phyloP scores from a whole-genome alignment of 495 filamentous ascomycete species.

The Hypoxylon perforatum region DNA sequence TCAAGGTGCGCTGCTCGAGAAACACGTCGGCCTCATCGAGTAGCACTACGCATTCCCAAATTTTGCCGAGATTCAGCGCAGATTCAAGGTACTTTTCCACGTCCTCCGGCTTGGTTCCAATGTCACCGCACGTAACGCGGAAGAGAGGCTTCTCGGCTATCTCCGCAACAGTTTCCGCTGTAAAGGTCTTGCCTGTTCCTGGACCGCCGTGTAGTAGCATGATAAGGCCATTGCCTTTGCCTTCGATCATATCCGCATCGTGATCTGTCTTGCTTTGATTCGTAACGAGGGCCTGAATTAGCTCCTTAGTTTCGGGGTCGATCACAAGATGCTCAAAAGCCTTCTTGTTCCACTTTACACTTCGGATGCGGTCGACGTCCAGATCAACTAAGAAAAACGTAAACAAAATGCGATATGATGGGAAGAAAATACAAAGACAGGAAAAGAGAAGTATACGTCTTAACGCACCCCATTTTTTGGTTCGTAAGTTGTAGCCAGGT shows the following conservation, averaged over 20 bases:
- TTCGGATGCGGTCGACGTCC: slow-evolving; percentile 26
- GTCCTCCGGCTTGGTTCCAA: slow-evolving; percentile 56
- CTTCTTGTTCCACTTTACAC: slow-evolving; percentile 60
- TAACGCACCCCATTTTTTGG: slow-evolving; percentile 31
- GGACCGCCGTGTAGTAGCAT: slow-evolving; percentile 63
- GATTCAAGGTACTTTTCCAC: slow-evolving; percentile 61
- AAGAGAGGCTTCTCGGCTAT: slow-evolving; percentile 61
- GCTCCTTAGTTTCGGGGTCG: slow-evolving; percentile 57
- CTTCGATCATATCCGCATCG: slow-evolving; percentile 54
- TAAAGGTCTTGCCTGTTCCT: slow-evolving; percentile 65
- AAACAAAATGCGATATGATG: too few species aligned
- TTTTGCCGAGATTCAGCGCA: slow-evolving; percentile 59
- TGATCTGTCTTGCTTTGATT: slow-evolving; percentile 42
- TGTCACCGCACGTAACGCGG: slow-evolving; percentile 62
- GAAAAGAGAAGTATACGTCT: too few species aligned
- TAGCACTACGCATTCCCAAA: slow-evolving; percentile 53
- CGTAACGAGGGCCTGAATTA: slow-evolving; percentile 60
- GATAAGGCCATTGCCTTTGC: slow-evolving; percentile 64
- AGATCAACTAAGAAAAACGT: too few species aligned
- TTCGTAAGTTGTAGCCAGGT: slow-evolving; percentile 11
- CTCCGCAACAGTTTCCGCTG: slow-evolving; percentile 63
- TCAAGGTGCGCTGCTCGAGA: slow-evolving; percentile 52
- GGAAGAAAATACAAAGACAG: too few species aligned
- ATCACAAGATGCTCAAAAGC: slow-evolving; percentile 67
- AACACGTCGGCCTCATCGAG: slow-evolving; percentile 46